Evolutionary conservation across 768 basidiomycete species (phyloP).

Genomic region (Dendrothele bispora): DNA sequence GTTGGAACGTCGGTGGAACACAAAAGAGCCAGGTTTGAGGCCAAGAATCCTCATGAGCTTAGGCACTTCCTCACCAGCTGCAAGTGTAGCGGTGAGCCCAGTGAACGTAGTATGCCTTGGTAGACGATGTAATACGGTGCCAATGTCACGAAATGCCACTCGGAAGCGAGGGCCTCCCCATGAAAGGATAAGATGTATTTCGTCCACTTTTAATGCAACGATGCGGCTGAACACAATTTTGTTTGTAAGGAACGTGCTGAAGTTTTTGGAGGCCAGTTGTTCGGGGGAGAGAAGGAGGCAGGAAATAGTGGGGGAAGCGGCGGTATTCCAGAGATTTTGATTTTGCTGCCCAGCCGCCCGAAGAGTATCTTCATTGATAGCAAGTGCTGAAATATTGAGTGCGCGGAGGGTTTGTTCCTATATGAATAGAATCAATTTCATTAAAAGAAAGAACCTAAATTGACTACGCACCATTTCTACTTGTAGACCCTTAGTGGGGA

Average conservation of each 20-base stretch:
- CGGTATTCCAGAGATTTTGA: constrained; percentile 8
- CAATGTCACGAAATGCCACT: constrained; percentile 2
- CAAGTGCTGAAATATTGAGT: background rate
- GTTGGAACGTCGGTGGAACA: constrained; percentile 13
- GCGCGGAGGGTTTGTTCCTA: background rate
- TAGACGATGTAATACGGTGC: background rate
- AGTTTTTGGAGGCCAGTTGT: constrained; percentile 8
- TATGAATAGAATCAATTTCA: background rate
- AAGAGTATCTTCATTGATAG: constrained; percentile 10
- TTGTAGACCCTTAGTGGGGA: constrained; percentile 19
- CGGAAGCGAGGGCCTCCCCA: constrained; percentile 16
- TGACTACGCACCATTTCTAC: constrained; percentile 19
- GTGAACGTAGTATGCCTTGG: background rate
- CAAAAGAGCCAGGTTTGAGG: background rate
- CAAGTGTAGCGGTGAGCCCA: constrained; percentile 12
- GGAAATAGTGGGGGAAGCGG: background rate
- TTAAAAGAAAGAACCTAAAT: too few species aligned
- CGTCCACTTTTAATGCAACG: constrained; percentile 10
- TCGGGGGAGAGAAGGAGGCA: constrained; percentile 17
- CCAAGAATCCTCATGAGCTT: constrained; percentile 9
- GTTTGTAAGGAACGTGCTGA: constrained; percentile 12
- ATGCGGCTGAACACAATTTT: constrained; percentile 8
- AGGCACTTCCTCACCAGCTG: background rate
- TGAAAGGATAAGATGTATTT: constrained; percentile 13
- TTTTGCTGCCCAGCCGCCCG: constrained; percentile 4